Percentiles rank a stretch among this genome's conserved stretches.
Conservation (phyloP, 2,329 filamentous ascomycete species). For the Xylariaceae sp. region DNA sequence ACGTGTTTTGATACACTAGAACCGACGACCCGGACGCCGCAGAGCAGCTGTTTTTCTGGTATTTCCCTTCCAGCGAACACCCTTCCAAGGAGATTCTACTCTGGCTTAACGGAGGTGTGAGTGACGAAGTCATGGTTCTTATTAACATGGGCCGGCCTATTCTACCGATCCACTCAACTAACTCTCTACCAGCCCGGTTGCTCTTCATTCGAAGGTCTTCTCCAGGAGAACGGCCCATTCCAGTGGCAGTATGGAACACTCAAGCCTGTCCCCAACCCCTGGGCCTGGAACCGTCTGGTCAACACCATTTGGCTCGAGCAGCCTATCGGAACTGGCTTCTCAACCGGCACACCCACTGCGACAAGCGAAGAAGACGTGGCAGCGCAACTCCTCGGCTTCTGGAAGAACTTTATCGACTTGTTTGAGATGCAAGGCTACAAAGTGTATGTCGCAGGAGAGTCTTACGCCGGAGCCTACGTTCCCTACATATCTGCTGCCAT, state of each 20-base stretch:
- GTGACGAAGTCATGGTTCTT: constrained; percentile 15
- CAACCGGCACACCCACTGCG: constrained; percentile 61
- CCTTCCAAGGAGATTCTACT: constrained; percentile 50
- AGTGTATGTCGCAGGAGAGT: constrained; percentile 54
- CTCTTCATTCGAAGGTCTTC: constrained; percentile 62
- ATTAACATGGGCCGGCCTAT: neutral
- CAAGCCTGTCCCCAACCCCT: constrained; percentile 63
- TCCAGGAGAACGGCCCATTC: constrained; percentile 78
- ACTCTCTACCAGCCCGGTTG: constrained; percentile 47
- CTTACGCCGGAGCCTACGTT: constrained; percentile 52
- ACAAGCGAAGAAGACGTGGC: constrained; percentile 66
- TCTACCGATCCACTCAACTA: neutral
- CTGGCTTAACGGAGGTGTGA: constrained; percentile 49
- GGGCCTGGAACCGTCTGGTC: constrained; percentile 72
- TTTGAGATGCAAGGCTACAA: constrained; percentile 54
- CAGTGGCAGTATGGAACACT: constrained; percentile 68
- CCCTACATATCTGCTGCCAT: constrained; percentile 56
- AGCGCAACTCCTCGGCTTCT: constrained; percentile 73
- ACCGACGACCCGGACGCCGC: constrained; percentile 38
- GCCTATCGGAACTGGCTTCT: constrained; percentile 66
- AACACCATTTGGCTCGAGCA: constrained; percentile 78
- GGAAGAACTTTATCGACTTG: constrained; percentile 54
- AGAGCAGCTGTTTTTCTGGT: constrained; percentile 55
- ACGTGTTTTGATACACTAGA: too few relatives aligned
- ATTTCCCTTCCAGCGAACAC: constrained; percentile 49